Base-by-base conservation (phyloP, 2,329 filamentous ascomycete species). In the Raffaelea arxii region DNA sequence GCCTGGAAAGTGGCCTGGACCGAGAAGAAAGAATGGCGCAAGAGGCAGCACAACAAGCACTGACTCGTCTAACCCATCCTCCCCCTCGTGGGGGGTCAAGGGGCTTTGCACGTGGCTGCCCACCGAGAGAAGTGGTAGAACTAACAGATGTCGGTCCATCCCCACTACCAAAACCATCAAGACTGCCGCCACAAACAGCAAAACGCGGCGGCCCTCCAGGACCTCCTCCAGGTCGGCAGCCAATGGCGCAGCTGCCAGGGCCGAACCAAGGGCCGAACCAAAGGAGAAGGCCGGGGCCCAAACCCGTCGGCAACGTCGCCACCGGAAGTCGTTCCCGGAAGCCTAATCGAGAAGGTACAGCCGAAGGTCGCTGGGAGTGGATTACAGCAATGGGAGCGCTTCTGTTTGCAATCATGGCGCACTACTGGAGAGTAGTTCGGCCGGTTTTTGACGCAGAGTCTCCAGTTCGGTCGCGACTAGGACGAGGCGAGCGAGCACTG, bases 381-480 rank as follows among this genome's bases (percentile, higher is more conserved):
- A 21, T 44, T 32, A 43, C 30, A 18, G 41, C 39, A 6, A 36
- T 38, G 16, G 48, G 24, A n/a, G 22, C 52, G 36, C 24, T 60
- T 27, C 32, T 59, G 24, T 41, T 54, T 30, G n/a, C 24, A 18
- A 19, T 38, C 2, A 19, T 53, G 35, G 22, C 37, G 22, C 50
- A 42, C 24, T 70, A 67, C 54, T 67, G 59, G 64, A 48, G 46
- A 36, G 49, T 62, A 12, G 59, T 70, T 16, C 54, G 54, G 42
- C 67, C 67, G 2, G 64, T 69, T 12, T 66, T 71, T 48, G 55
- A 67, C 53, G 51, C 53, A 7, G 52, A 58, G 3, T 70, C 67
- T 24, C 55, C 59, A 25, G 57, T 64, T 46, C 64, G 66, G 24
- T 45, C 43, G 32, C 47, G 59, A 43, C 53, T 60, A 14, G 50